Percentiles rank a stretch among this genome's conserved stretches.
phyloP scores from a whole-genome alignment of 2,329 filamentous ascomycete genomes.

The Colletotrichum sp. region DNA sequence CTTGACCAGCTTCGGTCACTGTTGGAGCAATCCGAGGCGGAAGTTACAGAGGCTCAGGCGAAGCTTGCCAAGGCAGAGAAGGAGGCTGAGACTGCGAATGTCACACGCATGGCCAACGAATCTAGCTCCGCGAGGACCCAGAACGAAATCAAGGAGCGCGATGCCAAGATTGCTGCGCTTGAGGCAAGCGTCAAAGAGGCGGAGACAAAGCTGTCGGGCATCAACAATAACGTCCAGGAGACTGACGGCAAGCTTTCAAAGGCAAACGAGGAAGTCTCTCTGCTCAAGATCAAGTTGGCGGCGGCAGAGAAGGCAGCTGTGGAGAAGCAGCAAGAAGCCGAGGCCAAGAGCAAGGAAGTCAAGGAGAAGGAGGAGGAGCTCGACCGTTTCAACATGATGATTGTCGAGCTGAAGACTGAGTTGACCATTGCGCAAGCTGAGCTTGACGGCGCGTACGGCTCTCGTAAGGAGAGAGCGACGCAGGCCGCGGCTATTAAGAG shows the following conservation, averaged over 20 bases:
- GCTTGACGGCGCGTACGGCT: slow-evolving; percentile 66
- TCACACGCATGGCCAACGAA: slow-evolving; percentile 24
- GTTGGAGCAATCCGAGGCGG: slow-evolving; percentile 41
- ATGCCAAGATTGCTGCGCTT: slow-evolving; percentile 43
- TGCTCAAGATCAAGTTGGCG: slow-evolving; percentile 41
- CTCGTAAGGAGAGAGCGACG: slow-evolving; percentile 61
- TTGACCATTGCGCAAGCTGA: slow-evolving; percentile 66
- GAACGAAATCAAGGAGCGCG: slow-evolving; percentile 44
- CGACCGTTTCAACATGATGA: slow-evolving; percentile 54
- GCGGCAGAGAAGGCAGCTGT: slow-evolving; percentile 30
- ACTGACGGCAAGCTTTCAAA: slow-evolving; percentile 40
- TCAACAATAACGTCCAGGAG: slow-evolving; percentile 32
- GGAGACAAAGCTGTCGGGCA: slow-evolving; percentile 32
- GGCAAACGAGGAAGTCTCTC: slow-evolving; percentile 42
- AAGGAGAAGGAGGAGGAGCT: slow-evolving; percentile 57
- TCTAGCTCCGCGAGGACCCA: slow-evolving; percentile 23
- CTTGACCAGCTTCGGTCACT: slow-evolving; percentile 44
- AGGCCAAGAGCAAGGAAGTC: slow-evolving; percentile 39
- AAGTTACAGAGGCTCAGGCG: slow-evolving; percentile 45
- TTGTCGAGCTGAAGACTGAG: slow-evolving; percentile 67
- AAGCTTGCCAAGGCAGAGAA: slow-evolving; percentile 53
- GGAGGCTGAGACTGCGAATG: slow-evolving; percentile 48
- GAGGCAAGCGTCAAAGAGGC: slow-evolving; percentile 45
- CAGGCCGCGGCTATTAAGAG: slow-evolving; percentile 61
- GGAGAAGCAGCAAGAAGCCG: slow-evolving; percentile 47